These are phyloP conservation scores for Solanum hybrid DNA, from an alignment of 305 asterid genomes.

Conservation along the genomic window DNA sequence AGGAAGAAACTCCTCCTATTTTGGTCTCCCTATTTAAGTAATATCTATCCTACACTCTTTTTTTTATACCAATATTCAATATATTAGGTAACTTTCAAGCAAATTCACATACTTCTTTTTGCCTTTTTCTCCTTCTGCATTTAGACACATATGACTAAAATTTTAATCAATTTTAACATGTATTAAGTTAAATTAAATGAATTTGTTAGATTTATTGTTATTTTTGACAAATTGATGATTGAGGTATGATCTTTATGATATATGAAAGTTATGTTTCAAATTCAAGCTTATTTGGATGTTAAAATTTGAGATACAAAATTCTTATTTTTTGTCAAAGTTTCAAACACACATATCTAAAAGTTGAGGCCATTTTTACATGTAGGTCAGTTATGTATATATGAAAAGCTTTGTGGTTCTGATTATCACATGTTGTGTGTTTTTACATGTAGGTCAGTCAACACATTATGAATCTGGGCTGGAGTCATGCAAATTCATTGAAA, in stretches of 20 bases:
- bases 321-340: not conserved
- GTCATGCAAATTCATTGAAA: not conserved
- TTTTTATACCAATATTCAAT: too few relatives aligned
- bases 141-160: not conserved
- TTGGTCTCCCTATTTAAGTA: too few relatives aligned
- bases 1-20: not conserved
- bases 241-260: not conserved
- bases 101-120: not conserved
- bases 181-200: not conserved
- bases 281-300: not conserved
- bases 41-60: too few relatives aligned
- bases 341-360: not conserved
- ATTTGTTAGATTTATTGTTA: not conserved
- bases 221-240: not conserved
- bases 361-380: not conserved
- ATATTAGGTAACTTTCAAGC: not conserved
- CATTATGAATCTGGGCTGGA: not conserved
- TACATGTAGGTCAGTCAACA: not conserved
- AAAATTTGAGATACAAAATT: not conserved
- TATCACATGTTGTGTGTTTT: not conserved
- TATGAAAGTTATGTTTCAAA: not conserved
- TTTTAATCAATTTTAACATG: not conserved
- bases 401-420: not conserved
- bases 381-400: not conserved
- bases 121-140: not conserved